Evolutionary conservation across 495 filamentous ascomycete genomes (phyloP), one percentile per base, ranked within the genome.

Genomic region (Opeltia flavorubescens): DNA sequence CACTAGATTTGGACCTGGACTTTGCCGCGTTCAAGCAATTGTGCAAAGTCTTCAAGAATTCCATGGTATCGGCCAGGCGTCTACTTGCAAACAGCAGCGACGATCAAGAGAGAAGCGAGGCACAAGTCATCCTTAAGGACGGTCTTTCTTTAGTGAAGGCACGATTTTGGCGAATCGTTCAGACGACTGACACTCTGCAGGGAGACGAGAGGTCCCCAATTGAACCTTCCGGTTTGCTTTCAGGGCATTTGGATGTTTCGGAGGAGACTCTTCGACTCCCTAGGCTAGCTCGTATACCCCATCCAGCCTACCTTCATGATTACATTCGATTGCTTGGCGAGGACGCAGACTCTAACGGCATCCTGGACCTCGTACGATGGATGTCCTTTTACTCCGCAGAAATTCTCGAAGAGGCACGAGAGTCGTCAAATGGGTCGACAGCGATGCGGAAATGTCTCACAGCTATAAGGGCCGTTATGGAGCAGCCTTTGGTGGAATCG

Each of bases 301-400:
- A 58, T 5, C 67, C 65, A 47, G 62, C 64, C 13, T 57, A 65
- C 29, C 60, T 80, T 13, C 75, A 80, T 57, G 61, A 58, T 3
- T 76, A 75, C 54, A 62, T 78, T 27, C 62, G 75, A 49, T 64
- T 68, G 15, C 57, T 78, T 9, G 76, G 74, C 9, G 48, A 67
- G 0, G 59, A 62, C 1, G 61, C 64, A 43, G 74, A 80, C 45
- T 63, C 64, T 34, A 55, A 67, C n/a, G 71, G 67, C 4, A 53
- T 80, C 24, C 45, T 75, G 11, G 63, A 64, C 38, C 53, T 77
- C 18, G 54, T 78, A 18, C 55, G 62, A 25, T 78, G 75, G 75
- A 77, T 79, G 70, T 65, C 62, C 24, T 55, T 53, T 17, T 66
- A 59, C 40, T 57, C 63, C 15, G 42, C 53, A 20, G 52, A 58